Conservation (phyloP, 768 basidiomycete species). For the Lactarius tabidus region DNA sequence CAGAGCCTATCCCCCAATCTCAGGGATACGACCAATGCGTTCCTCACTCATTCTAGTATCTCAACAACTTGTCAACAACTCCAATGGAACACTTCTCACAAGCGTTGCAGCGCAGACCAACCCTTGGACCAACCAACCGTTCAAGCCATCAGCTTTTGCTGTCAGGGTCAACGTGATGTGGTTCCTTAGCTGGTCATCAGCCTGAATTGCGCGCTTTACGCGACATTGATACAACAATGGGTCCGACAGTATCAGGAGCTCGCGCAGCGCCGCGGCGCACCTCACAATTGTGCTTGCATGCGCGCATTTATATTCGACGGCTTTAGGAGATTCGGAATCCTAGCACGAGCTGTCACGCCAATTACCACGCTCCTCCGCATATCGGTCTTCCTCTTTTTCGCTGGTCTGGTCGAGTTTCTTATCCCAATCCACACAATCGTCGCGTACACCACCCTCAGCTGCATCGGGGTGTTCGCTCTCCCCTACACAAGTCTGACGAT, state of each 20-base stretch:
- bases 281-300: background rate
- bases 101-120: background rate
- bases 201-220: slow-evolving; percentile 1
- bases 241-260: background rate
- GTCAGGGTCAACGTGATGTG: slow-evolving; percentile 15
- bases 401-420: slow-evolving; percentile 21
- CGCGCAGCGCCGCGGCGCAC: background rate
- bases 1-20: slow-evolving; percentile 3
- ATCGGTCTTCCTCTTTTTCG: slow-evolving; percentile 12
- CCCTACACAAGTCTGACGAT: background rate
- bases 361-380: background rate
- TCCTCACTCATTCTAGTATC: slow-evolving; percentile 14
- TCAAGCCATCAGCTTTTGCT: background rate
- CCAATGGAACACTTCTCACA: background rate
- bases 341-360: background rate
- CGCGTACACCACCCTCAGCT: slow-evolving; percentile 10
- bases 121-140: background rate
- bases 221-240: background rate
- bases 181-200: slow-evolving; percentile 17
- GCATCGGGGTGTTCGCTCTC: background rate
- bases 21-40: background rate
- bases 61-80: slow-evolving; percentile 3
- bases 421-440: slow-evolving; percentile 8
- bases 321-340: background rate
- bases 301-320: background rate